Conservation (phyloP, 768 basidiomycete genomes). For the Sutorius australiensis region DNA sequence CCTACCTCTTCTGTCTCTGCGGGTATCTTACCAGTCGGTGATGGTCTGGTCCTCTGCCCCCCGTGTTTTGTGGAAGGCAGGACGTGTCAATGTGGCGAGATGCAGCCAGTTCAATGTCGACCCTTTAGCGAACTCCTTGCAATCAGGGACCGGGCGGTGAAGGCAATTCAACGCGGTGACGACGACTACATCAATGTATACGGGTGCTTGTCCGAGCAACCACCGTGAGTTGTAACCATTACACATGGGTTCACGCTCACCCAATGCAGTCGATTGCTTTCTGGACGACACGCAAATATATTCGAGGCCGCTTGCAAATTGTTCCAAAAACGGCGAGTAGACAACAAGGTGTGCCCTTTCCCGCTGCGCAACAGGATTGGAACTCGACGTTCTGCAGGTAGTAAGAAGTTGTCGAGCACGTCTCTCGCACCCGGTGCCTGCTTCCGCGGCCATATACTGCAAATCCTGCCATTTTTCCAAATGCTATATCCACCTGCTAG, state of each 20-base stretch:
- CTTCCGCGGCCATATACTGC: conserved; percentile 32
- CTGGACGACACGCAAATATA: conserved; percentile 23
- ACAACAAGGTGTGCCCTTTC: conserved; percentile 12
- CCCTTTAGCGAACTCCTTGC: conserved; percentile 44
- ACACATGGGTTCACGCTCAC: conserved; percentile 6
- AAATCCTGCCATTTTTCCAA: conserved; percentile 32
- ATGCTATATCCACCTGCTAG: conserved; percentile 39
- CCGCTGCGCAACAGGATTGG: background rate
- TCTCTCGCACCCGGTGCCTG: conserved; percentile 15
- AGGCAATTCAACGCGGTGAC: conserved; percentile 22
- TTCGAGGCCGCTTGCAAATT: conserved; percentile 33
- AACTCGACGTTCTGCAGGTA: conserved; percentile 7
- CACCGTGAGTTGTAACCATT: conserved; percentile 19
- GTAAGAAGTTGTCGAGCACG: conserved; percentile 22
- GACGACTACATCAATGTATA: conserved; percentile 3
- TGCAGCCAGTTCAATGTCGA: conserved; percentile 60
- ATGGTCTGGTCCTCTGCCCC: conserved; percentile 57
- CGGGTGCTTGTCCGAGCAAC: conserved; percentile 15
- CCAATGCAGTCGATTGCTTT: conserved; percentile 21
- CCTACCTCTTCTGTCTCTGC: conserved; percentile 10
- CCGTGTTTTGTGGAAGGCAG: conserved; percentile 77
- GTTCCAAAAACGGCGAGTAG: conserved; percentile 15
- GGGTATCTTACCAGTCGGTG: conserved; percentile 30
- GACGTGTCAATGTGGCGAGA: conserved; percentile 56
- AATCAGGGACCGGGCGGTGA: conserved; percentile 39